These are phyloP conservation scores for Tuber aestivum DNA, from an alignment of 495 filamentous ascomycete genomes.

Conservation along the genomic window DNA sequence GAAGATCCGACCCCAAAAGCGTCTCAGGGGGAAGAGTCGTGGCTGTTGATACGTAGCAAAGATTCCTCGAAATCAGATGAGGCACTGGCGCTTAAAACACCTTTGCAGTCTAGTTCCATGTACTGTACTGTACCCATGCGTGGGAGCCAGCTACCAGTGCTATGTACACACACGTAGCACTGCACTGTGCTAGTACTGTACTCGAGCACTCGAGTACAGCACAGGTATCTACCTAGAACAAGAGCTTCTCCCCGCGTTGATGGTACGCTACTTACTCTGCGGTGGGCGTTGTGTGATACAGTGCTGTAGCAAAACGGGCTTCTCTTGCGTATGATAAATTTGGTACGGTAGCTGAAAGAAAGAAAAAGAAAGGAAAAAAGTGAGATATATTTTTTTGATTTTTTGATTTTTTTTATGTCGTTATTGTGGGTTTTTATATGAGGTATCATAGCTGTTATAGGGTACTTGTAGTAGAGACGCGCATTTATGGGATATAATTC, in stretches of 20 bases:
- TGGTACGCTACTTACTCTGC: neutral
- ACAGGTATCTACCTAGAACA: neutral
- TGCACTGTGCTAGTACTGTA: no score
- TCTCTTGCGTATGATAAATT: neutral
- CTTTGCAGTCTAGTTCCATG: neutral
- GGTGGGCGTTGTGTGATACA: neutral
- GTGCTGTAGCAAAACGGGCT: neutral
- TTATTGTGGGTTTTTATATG: neutral
- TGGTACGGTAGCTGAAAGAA: neutral
- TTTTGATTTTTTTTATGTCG: neutral
- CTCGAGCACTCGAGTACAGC: no score
- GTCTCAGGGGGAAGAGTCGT: neutral
- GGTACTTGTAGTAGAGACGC: neutral
- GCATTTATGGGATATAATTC: neutral
- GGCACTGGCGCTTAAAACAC: neutral
- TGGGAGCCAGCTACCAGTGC: neutral
- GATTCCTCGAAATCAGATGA: neutral
- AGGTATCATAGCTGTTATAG: no score
- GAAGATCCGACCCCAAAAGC: neutral
- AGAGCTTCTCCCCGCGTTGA: neutral
- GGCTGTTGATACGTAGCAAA: constrained; percentile 2
- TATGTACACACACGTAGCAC: neutral
- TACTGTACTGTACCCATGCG: neutral
- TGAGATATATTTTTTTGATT: neutral
- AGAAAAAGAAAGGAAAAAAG: neutral